Conservation (phyloP, 1,284 basidiomycete species). For the Pascua guehoae region DNA sequence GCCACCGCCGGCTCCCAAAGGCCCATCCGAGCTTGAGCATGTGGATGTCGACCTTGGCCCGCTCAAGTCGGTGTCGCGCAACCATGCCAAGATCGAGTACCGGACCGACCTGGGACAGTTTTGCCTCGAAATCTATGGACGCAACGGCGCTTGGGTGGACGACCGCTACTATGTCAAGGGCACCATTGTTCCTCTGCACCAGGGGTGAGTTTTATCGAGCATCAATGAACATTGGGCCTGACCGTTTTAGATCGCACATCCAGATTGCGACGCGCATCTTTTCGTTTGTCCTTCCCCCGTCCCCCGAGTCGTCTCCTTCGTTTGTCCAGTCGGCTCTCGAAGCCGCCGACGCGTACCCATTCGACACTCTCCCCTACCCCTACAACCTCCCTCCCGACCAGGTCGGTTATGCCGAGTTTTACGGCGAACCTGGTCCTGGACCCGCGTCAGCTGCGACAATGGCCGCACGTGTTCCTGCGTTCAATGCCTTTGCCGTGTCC, state of each 20-base stretch:
- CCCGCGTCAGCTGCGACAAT: conserved; percentile 34
- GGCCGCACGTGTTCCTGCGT: conserved; percentile 34
- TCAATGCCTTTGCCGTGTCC: conserved; percentile 46
- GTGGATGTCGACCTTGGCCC: conserved; percentile 96
- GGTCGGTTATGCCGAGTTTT: conserved; percentile 43
- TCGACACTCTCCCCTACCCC: conserved; percentile 36
- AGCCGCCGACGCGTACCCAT: conserved; percentile 19
- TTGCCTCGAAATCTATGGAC: conserved; percentile 82
- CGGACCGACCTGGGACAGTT: conserved; percentile 63
- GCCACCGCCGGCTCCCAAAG: conserved; percentile 34
- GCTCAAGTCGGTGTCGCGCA: conserved; percentile 90
- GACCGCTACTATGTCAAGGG: conserved; percentile 89
- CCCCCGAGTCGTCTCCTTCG: conserved; percentile 35
- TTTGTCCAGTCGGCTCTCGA: conserved; percentile 26
- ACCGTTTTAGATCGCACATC: conserved; percentile 75
- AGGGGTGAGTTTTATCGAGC: conserved; percentile 59
- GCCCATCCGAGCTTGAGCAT: conserved; percentile 48
- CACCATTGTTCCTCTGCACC: conserved; percentile 72
- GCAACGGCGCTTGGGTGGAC: conserved; percentile 98
- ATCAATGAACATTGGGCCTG: not conserved
- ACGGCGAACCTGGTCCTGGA: conserved; percentile 38
- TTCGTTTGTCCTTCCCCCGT: conserved; percentile 81
- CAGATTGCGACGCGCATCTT: conserved; percentile 98
- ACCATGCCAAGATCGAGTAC: conserved; percentile 91
- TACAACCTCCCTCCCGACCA: conserved; percentile 42